Evolutionary conservation across 345 rosid species (phyloP).

Genomic region (Pugionium dolabratum): DNA sequence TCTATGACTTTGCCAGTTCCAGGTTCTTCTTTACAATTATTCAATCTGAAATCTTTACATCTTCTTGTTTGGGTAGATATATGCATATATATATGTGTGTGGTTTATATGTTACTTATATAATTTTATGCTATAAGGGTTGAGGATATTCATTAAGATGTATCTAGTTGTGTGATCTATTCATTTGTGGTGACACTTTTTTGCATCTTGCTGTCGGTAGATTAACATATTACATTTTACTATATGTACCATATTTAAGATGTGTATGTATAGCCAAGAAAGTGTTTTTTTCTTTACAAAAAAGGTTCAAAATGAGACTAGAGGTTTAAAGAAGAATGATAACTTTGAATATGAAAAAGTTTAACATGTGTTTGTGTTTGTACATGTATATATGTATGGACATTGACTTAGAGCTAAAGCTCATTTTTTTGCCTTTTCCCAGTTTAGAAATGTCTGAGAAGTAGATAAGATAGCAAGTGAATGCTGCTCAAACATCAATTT

Average conservation of each 20-base stretch:
- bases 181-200: conserved; percentile 1
- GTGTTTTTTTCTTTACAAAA: neutral
- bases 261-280: conserved; percentile 14
- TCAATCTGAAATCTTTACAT: conserved; percentile 14
- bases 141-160: neutral
- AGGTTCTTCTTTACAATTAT: conserved; percentile 36
- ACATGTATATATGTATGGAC: conserved; percentile 18
- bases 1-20: conserved; percentile 69
- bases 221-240: conserved; percentile 26
- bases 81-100: neutral
- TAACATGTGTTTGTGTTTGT: conserved; percentile 22
- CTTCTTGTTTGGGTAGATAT: conserved; percentile 13
- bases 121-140: conserved; percentile 4
- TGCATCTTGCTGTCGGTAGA: conserved; percentile 24
- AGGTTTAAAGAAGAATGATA: conserved; percentile 19
- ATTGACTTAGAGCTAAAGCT: conserved; percentile 20
- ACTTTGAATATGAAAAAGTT: conserved; percentile 3
- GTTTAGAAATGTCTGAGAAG: conserved; percentile 23
- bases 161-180: conserved; percentile 8
- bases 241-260: conserved; percentile 11
- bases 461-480: conserved; percentile 22
- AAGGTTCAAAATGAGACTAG: conserved; percentile 6
- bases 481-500: conserved; percentile 7
- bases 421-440: conserved; percentile 13
- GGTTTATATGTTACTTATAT: conserved; percentile 4